Evolutionary conservation across 192 early-diverging fungal genomes (phyloP), one percentile per base, ranked within the genome.

Genomic region (Backusella westeae): DNA sequence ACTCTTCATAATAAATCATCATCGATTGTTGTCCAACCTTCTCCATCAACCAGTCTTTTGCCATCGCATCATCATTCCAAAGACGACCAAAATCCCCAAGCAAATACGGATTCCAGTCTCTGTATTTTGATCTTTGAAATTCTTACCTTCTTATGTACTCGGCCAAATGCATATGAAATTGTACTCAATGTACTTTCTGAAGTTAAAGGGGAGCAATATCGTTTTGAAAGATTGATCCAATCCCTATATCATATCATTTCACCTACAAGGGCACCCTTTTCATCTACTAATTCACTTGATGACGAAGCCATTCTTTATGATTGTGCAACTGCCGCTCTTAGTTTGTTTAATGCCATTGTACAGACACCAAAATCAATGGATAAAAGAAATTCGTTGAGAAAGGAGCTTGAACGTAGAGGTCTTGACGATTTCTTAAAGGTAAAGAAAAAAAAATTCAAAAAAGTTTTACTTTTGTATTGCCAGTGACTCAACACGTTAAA

Each of bases 181-280:
- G 84, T 86, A 3, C 35, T 89, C 17, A 77, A 82, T 65, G 79
- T 81, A 21, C 75, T 89, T 17, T 87, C 86, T 1, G 82, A 86
- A 17, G 79, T 86, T n/a, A 79, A 79, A 34, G 84, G 85, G 9
- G 88, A 89, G 46, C 81, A 85, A 2, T 88, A 82, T 67, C 78
- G 88, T 42, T 89, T 89, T 71, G 85, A 87, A 59, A 81, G 84
- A 32, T 77, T 89, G 0, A 81, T 89, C 10, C 77, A 82, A 32
- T 82, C 75, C 21, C 42, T 88, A 34, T 34, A 72, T 46, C 23
- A 29, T 19, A 49, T 49, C 46, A 32, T n/a, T 38, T 34, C 69
- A n/a, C 36, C 35, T 14, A 36, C 34, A 38, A 41, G 44, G 7
- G 82, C 53, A 29, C n/a, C 63, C 36, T 29, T 39, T 35, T 26